phyloP scores from a whole-genome alignment of 208 protist genomes.

The Trypanosoma boissoni region DNA sequence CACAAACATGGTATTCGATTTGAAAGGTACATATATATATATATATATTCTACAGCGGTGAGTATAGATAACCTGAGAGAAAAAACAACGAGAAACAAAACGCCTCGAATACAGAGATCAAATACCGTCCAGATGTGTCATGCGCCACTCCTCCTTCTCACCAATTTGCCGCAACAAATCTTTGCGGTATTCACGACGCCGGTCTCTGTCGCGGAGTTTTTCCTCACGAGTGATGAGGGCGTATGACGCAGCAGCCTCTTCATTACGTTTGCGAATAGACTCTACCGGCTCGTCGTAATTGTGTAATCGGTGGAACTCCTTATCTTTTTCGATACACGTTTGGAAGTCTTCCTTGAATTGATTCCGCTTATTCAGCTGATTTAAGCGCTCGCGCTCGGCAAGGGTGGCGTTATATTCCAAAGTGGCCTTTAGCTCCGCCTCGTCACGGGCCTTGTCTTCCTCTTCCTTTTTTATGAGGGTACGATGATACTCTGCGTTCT shows the following conservation, averaged over 20 bases:
- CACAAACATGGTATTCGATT: too few species aligned
- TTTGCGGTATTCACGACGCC: constrained; percentile 54
- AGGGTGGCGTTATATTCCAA: constrained; percentile 57
- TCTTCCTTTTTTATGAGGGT: constrained; percentile 30
- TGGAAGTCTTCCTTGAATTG: constrained; percentile 70
- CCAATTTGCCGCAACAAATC: constrained; percentile 79
- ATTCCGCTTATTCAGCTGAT: constrained; percentile 45
- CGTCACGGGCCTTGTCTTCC: constrained; percentile 35
- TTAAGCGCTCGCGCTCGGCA: constrained; percentile 49
- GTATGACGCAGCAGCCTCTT: constrained; percentile 52
- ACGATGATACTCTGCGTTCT: constrained; percentile 66
- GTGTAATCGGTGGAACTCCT: constrained; percentile 61
- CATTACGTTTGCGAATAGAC: constrained; percentile 57
- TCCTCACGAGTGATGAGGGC: constrained; percentile 62
- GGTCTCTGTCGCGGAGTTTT: constrained; percentile 37
- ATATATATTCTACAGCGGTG: too few species aligned
- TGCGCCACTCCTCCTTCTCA: constrained; percentile 58
- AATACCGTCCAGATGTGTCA: constrained; percentile 63
- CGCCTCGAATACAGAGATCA: constrained; percentile 14
- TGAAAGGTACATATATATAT: too few species aligned
- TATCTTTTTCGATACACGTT: constrained; percentile 60
- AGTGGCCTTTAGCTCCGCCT: constrained; percentile 45
- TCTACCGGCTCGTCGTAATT: constrained; percentile 84
- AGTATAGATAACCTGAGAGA: not conserved
- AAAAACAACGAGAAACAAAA: constrained; percentile 5